These are phyloP conservation scores for Penicillium sp. DNA, from an alignment of 2,329 filamentous ascomycete species.

Conservation along the genomic window DNA sequence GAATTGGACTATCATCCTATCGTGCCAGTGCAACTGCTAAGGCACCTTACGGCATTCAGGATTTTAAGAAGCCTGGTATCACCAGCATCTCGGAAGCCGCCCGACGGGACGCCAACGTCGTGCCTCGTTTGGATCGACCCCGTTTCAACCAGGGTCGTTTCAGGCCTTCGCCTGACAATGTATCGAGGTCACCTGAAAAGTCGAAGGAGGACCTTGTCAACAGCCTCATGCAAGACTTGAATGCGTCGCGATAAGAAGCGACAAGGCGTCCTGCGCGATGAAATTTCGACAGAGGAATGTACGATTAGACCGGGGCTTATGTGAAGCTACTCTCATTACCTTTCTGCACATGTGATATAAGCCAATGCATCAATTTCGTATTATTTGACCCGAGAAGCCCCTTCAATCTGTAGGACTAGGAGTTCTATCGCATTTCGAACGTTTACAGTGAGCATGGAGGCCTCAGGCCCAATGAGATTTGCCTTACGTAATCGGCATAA, in stretches of 20 bases:
- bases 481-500: neutral
- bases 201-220: conserved; percentile 31
- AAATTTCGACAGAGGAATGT: conserved; percentile 24
- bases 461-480: neutral
- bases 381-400: neutral
- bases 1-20: conserved; percentile 40
- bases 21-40: conserved; percentile 34
- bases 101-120: conserved; percentile 22
- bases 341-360: conserved; percentile 29
- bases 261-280: neutral
- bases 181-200: conserved; percentile 11
- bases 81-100: conserved; percentile 29
- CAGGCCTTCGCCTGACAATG: conserved; percentile 7
- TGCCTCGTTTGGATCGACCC: conserved; percentile 32
- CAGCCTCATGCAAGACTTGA: conserved; percentile 32
- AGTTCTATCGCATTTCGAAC: neutral
- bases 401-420: neutral
- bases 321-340: conserved; percentile 28
- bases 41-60: conserved; percentile 37
- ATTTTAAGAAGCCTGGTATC: conserved; percentile 30
- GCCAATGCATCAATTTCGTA: conserved; percentile 18
- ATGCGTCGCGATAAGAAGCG: conserved; percentile 13
- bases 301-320: conserved; percentile 34
- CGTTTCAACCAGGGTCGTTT: conserved; percentile 17
- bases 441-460: neutral